Evolutionary conservation across 805 yeast genomes (phyloP).

Genomic region (Candida adriatica): DNA sequence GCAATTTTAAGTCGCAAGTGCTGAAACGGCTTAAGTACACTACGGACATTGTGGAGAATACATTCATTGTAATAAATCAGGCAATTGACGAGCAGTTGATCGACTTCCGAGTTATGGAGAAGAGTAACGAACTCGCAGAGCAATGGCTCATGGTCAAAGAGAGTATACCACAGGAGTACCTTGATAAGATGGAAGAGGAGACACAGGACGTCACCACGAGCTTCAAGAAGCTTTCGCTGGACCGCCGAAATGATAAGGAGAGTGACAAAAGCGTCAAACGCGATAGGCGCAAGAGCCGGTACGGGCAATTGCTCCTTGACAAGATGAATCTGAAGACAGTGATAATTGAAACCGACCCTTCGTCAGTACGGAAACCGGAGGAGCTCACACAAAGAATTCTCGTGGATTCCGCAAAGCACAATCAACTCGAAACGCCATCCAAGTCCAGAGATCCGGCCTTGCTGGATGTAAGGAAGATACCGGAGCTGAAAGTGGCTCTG

Average conservation of each 20-base stretch:
- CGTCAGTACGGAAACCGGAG: slow-evolving; percentile 20
- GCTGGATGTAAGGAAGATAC: slow-evolving; percentile 10
- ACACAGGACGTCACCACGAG: slow-evolving; percentile 9
- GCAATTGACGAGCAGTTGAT: slow-evolving; percentile 37
- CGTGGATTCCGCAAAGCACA: slow-evolving; percentile 10
- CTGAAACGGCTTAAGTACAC: slow-evolving; percentile 29
- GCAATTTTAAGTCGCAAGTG: slow-evolving; percentile 20
- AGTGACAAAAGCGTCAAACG: slow-evolving; percentile 9
- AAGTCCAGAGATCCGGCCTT: slow-evolving; percentile 7
- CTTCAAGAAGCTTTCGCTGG: slow-evolving; percentile 20
- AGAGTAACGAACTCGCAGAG: slow-evolving; percentile 30
- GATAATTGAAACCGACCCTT: slow-evolving; percentile 28
- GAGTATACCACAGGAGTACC: slow-evolving; percentile 19
- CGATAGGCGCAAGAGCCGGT: slow-evolving; percentile 23
- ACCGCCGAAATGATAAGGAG: slow-evolving; percentile 7
- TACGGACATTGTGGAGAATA: slow-evolving; percentile 33
- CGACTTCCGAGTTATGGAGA: slow-evolving; percentile 28
- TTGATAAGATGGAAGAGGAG: slow-evolving; percentile 10
- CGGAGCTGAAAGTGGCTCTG: slow-evolving; percentile 13
- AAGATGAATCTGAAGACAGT: slow-evolving; percentile 36
- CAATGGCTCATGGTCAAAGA: slow-evolving; percentile 25
- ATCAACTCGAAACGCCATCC: slow-evolving; percentile 14
- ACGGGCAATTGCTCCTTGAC: slow-evolving; percentile 34
- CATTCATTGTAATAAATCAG: slow-evolving; percentile 30
- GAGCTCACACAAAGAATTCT: slow-evolving; percentile 7